Evolutionary conservation across 768 basidiomycete genomes (phyloP).

Genomic region (Phanerochaete carnosa): DNA sequence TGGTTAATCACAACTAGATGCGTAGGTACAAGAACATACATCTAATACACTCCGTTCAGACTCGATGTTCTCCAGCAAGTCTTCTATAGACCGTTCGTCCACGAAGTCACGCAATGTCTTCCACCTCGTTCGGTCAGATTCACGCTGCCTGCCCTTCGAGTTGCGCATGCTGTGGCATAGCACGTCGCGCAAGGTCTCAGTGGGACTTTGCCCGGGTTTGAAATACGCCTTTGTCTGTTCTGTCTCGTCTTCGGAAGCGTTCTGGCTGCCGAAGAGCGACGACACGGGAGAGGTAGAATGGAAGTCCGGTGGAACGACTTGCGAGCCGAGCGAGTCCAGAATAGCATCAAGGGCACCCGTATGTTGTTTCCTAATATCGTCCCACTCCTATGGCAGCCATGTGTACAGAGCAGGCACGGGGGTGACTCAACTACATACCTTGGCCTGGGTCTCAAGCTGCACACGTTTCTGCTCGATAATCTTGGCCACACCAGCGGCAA

Average conservation of each 20-base stretch:
- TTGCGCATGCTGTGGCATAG: slow-evolving; percentile 8
- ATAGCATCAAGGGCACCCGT: slow-evolving; percentile 62
- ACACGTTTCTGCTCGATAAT: slow-evolving; percentile 69
- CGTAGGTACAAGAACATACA: slow-evolving; percentile 39
- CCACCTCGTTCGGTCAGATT: slow-evolving; percentile 57
- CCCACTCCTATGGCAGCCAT: slow-evolving; percentile 60
- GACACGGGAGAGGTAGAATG: slow-evolving; percentile 63
- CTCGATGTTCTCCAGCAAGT: slow-evolving; percentile 70
- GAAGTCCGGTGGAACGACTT: slow-evolving; percentile 76
- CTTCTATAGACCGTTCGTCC: slow-evolving; percentile 79
- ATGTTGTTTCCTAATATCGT: slow-evolving; percentile 54
- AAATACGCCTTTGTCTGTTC: slow-evolving; percentile 34
- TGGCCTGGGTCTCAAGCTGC: slow-evolving; percentile 55
- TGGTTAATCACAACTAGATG: slow-evolving; percentile 28
- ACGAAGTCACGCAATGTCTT: slow-evolving; percentile 85
- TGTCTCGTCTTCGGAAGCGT: slow-evolving; percentile 41
- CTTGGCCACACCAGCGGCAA: slow-evolving; percentile 72
- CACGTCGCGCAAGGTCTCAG: slow-evolving; percentile 36
- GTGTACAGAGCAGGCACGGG: background rate
- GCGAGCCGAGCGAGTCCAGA: slow-evolving; percentile 68
- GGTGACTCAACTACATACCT: slow-evolving; percentile 37
- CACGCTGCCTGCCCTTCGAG: slow-evolving; percentile 14
- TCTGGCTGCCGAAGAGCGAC: slow-evolving; percentile 79
- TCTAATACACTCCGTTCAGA: slow-evolving; percentile 64
- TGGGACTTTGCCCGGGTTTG: slow-evolving; percentile 33